Evolutionary conservation across 2,329 filamentous ascomycete genomes (phyloP).

Genomic region (Neoscytalidium dimidiatum): DNA sequence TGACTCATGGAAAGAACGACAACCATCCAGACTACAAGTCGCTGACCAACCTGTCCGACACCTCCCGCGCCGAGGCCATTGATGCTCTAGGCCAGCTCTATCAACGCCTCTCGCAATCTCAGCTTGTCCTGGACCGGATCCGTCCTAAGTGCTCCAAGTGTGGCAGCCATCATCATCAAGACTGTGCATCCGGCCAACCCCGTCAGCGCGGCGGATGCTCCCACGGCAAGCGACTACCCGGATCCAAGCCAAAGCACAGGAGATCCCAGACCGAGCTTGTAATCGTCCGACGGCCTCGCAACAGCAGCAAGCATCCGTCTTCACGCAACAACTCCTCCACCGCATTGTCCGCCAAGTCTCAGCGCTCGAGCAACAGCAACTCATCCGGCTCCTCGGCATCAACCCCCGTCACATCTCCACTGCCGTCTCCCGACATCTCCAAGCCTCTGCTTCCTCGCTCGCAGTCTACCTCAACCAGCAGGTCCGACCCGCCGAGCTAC

Average conservation of each 20-base stretch:
- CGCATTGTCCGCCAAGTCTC: neutral
- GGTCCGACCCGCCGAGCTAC: slow-evolving; percentile 6
- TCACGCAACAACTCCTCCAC: neutral
- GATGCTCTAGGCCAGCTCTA: slow-evolving; percentile 44
- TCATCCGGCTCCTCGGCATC: slow-evolving; percentile 15
- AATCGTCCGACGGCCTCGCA: slow-evolving; percentile 35
- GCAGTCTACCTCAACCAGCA: neutral
- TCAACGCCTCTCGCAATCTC: slow-evolving; percentile 39
- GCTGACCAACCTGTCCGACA: slow-evolving; percentile 48
- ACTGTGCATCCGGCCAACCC: neutral
- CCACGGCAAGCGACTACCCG: neutral
- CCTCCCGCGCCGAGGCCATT: slow-evolving; percentile 47
- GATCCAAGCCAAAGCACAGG: neutral
- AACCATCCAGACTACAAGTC: slow-evolving; percentile 46
- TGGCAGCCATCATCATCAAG: slow-evolving; percentile 26
- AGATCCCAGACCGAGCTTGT: slow-evolving; percentile 35
- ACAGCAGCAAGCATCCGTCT: slow-evolving; percentile 24
- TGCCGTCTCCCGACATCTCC: slow-evolving; percentile 6
- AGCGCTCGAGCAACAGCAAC: neutral
- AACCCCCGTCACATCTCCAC: neutral
- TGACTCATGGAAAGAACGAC: slow-evolving; percentile 38
- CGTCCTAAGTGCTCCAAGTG: slow-evolving; percentile 27
- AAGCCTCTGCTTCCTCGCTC: slow-evolving; percentile 7
- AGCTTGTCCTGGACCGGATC: slow-evolving; percentile 33
- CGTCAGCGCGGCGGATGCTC: neutral